These are phyloP conservation scores for Metschnikowia lachancei DNA, from an alignment of 805 yeast species.

Conservation along the genomic window DNA sequence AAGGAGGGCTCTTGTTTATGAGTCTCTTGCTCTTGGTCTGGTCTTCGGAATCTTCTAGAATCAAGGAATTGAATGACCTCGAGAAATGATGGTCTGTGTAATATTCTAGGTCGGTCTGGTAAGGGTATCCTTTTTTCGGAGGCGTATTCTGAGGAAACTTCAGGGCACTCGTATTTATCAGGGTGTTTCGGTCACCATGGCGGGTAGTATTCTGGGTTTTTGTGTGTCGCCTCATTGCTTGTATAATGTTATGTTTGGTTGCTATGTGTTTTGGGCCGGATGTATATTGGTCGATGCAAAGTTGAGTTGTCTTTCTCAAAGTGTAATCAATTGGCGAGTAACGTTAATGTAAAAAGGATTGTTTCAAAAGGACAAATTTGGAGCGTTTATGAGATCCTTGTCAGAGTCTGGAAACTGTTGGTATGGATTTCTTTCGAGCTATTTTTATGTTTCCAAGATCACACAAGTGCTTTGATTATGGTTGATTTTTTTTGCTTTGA, in stretches of 20 bases:
- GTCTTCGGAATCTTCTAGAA: conserved; percentile 36
- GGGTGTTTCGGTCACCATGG: not conserved
- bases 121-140: conserved; percentile 4
- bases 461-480: not conserved
- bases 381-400: no score
- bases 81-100: conserved; percentile 41
- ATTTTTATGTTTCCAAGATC: not conserved
- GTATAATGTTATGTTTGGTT: not conserved
- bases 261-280: not conserved
- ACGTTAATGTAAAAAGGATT: no score
- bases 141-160: conserved; percentile 1
- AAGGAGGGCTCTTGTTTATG: conserved; percentile 42
- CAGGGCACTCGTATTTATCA: not conserved
- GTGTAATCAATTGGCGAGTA: not conserved
- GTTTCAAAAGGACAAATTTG: no score
- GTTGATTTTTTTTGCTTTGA: not conserved
- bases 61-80: conserved; percentile 42
- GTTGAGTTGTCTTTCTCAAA: not conserved
- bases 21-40: conserved; percentile 21
- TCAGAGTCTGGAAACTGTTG: no score
- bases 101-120: conserved; percentile 27
- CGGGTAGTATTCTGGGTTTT: not conserved
- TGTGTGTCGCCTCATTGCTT: not conserved
- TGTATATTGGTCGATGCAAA: no score
- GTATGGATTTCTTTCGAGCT: no score